Percentiles rank a stretch among this genome's conserved stretches.
phyloP scores from a whole-genome alignment of 1,284 basidiomycete species.

The Malassezia equina region DNA sequence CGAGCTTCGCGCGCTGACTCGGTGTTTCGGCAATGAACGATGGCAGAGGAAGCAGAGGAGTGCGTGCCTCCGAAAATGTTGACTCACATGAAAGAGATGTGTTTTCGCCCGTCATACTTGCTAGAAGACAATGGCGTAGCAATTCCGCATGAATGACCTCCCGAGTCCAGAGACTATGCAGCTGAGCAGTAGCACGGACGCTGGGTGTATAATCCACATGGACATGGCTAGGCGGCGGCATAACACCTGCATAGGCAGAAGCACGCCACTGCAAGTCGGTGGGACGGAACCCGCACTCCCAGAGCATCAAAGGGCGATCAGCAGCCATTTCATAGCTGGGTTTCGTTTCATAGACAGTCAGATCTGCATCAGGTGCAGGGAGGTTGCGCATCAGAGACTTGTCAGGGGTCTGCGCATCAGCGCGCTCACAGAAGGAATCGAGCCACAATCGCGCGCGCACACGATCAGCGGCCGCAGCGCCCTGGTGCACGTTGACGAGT shows the following conservation, averaged over 20 bases:
- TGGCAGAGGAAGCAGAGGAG: not conserved
- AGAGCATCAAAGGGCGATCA: conserved; percentile 77
- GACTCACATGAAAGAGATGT: conserved; percentile 6
- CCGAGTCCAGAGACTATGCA: conserved; percentile 34
- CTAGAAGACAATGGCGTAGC: conserved; percentile 31
- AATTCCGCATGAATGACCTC: conserved; percentile 29
- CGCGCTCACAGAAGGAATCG: conserved; percentile 1
- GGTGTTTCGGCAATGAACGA: no score
- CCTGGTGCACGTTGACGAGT: conserved; percentile 60
- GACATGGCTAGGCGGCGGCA: conserved; percentile 4
- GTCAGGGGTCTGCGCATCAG: conserved; percentile 1
- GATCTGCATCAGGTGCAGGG: not conserved
- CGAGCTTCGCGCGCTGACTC: not conserved
- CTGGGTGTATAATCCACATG: conserved; percentile 11
- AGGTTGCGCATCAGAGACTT: not conserved
- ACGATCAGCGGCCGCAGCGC: conserved; percentile 22
- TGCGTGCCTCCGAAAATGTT: conserved; percentile 8
- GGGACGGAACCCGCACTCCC: conserved; percentile 72
- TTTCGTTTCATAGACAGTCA: conserved; percentile 51
- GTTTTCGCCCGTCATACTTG: conserved; percentile 5
- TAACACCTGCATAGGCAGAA: conserved; percentile 51
- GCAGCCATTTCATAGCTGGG: conserved; percentile 90
- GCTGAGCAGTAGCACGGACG: conserved; percentile 10
- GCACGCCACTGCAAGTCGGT: conserved; percentile 66
- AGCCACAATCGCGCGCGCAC: conserved; percentile 16